These are phyloP conservation scores for Rhododendron griersonianum DNA, from an alignment of 148 eudicot genomes.

Conservation along the genomic window DNA sequence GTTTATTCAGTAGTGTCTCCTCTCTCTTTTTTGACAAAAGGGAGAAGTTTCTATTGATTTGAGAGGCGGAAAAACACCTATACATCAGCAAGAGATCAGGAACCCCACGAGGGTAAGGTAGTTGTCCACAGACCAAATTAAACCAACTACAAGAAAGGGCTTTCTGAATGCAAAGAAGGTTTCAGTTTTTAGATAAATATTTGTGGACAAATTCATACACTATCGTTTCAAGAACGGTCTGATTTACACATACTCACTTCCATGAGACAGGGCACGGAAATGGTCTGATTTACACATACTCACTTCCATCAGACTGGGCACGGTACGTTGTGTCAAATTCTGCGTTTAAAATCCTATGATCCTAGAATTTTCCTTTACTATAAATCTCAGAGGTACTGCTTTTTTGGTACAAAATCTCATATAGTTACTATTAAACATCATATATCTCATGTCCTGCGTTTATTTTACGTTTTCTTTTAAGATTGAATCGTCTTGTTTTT, in stretches of 20 bases:
- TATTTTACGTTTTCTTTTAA: not conserved
- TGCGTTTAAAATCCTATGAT: not conserved
- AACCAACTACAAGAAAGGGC: no score
- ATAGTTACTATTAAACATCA: not conserved
- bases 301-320: not conserved
- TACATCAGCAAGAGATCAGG: no score
- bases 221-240: no score
- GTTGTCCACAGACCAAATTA: no score
- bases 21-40: no score
- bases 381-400: not conserved
- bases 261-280: no score
- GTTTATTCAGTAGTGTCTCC: not conserved
- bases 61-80: no score
- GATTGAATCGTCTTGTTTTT: not conserved
- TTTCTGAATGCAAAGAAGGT: not conserved
- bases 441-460: not conserved
- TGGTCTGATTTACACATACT: not conserved
- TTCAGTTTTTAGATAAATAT: not conserved
- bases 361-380: not conserved
- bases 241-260: no score
- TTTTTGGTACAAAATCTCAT: not conserved
- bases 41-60: no score
- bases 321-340: not conserved
- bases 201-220: not conserved
- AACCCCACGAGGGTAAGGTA: no score